Percentiles rank a stretch among this genome's conserved stretches.
phyloP scores from a whole-genome alignment of 768 basidiomycete genomes.

The Boletus rufocinnamomeus region DNA sequence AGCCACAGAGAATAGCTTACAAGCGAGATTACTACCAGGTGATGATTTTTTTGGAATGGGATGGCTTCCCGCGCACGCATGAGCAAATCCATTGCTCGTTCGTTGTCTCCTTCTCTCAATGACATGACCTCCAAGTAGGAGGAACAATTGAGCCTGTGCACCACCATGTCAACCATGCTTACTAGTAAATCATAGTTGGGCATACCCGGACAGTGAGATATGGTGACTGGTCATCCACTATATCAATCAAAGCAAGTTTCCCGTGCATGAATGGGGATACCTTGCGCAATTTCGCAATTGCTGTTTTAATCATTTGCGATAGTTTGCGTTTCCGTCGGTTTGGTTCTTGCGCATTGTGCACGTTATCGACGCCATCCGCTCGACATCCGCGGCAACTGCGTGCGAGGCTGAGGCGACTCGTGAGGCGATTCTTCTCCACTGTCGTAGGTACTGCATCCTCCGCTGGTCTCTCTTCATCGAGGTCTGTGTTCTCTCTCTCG shows the following conservation, averaged over 20 bases:
- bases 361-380: conserved; percentile 1
- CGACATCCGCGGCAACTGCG: conserved; percentile 3
- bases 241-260: conserved; percentile 23
- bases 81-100: too few species aligned
- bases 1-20: too few species aligned
- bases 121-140: too few species aligned
- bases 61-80: too few species aligned
- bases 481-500: conserved; percentile 7
- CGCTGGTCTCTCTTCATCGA: conserved; percentile 4
- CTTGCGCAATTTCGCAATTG: conserved; percentile 26
- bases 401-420: conserved; percentile 7
- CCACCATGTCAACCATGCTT: too few species aligned
- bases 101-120: too few species aligned
- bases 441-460: conserved; percentile 11
- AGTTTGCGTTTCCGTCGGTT: conserved; percentile 16
- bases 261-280: conserved; percentile 17
- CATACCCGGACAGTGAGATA: too few species aligned
- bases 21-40: too few species aligned
- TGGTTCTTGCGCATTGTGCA: conserved; percentile 10
- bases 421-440: conserved; percentile 4
- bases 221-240: too few species aligned
- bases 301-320: conserved; percentile 21
- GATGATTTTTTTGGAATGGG: too few species aligned
- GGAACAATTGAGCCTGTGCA: too few species aligned
- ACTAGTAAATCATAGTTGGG: too few species aligned